Conservation (phyloP, 208 protist genomes). For the Crithidia acanthocephali region DNA sequence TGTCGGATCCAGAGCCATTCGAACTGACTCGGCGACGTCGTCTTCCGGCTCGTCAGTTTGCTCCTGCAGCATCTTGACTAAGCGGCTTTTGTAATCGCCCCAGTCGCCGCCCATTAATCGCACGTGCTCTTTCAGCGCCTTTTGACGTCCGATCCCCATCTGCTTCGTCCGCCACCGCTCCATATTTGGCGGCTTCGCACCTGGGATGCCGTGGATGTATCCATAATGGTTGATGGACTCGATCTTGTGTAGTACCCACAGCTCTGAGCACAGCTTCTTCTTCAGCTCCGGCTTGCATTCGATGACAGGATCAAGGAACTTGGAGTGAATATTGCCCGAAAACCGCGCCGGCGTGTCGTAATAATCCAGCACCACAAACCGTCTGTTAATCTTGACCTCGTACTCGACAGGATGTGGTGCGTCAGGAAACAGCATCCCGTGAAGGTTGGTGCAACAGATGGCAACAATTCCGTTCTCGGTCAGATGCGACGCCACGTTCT, state of each 20-base stretch:
- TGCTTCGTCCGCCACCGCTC: constrained; percentile 32
- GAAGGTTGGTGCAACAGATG: constrained; percentile 85
- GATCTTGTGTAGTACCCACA: constrained; percentile 88
- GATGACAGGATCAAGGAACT: constrained; percentile 30
- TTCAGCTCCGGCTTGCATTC: constrained; percentile 31
- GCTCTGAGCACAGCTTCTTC: constrained; percentile 73
- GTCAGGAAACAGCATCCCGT: constrained; percentile 66
- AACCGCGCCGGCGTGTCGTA: constrained; percentile 78
- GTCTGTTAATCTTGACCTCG: constrained; percentile 86
- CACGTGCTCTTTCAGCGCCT: constrained; percentile 58
- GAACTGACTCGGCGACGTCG: constrained; percentile 74
- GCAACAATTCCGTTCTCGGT: constrained; percentile 76
- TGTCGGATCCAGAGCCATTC: constrained; percentile 86
- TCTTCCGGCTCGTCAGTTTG: constrained; percentile 79
- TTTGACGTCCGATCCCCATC: constrained; percentile 34
- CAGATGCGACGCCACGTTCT: constrained; percentile 59
- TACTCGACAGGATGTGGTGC: constrained; percentile 87
- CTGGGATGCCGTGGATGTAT: constrained; percentile 87
- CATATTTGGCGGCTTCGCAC: constrained; percentile 64
- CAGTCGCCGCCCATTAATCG: constrained; percentile 83
- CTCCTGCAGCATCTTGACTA: constrained; percentile 78
- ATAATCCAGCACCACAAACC: constrained; percentile 92
- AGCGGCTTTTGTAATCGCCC: constrained; percentile 81
- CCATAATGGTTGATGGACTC: constrained; percentile 78
- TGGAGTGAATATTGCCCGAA: constrained; percentile 35